Conservation (phyloP, 2,329 filamentous ascomycete genomes). For the Exophiala oligosperma region DNA sequence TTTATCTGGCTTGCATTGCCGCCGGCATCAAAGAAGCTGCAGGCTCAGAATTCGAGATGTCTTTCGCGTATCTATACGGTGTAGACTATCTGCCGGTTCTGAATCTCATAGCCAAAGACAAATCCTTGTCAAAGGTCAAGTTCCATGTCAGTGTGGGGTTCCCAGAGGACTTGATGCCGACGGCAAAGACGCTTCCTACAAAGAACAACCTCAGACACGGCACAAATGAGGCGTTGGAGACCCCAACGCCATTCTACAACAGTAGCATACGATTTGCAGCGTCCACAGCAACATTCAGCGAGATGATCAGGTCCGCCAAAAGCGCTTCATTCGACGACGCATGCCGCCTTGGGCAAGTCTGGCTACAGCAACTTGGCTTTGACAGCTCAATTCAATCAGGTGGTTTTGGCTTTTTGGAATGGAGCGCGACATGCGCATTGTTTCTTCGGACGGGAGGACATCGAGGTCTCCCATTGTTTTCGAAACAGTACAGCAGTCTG, state of each 20-base stretch:
- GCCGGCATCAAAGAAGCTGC: conserved; percentile 64
- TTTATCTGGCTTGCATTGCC: conserved; percentile 82
- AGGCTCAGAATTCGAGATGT: conserved; percentile 55
- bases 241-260: conserved; percentile 83
- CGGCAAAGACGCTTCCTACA: conserved; percentile 67
- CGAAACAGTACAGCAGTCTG: conserved; percentile 80
- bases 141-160: conserved; percentile 73
- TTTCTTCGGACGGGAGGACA: conserved; percentile 75
- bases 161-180: conserved; percentile 67
- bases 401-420: conserved; percentile 93
- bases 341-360: conserved; percentile 80
- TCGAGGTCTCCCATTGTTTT: conserved; percentile 70
- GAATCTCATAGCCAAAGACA: conserved; percentile 40
- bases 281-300: conserved; percentile 71
- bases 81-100: conserved; percentile 75
- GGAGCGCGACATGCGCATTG: conserved; percentile 76
- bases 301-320: conserved; percentile 68
- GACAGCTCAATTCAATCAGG: conserved; percentile 67
- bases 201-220: conserved; percentile 67
- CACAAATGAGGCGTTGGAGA: conserved; percentile 11
- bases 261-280: conserved; percentile 77
- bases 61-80: conserved; percentile 68
- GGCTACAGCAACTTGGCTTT: conserved; percentile 87
- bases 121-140: conserved; percentile 36
- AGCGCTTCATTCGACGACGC: conserved; percentile 76